Percentiles rank a stretch among this genome's conserved stretches.
These are phyloP conservation scores for Allium fistulosum DNA, from an alignment of 106 monocot species.

Conservation along the genomic window DNA sequence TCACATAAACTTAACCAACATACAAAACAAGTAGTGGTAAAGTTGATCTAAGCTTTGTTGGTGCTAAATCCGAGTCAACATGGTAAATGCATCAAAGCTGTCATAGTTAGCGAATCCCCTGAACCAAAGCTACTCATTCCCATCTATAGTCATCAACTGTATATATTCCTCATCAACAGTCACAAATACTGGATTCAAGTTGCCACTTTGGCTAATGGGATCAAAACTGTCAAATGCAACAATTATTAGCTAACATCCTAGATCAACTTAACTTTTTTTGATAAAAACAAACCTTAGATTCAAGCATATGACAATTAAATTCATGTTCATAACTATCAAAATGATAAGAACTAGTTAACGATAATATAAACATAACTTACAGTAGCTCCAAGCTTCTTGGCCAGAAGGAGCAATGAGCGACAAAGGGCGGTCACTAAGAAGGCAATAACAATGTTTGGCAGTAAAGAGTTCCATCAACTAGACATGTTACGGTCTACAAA, in stretches of 20 bases:
- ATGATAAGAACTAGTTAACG: too few species aligned
- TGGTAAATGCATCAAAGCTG: slow-evolving; percentile 40
- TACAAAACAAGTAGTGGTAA: too few species aligned
- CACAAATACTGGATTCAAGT: slow-evolving; percentile 46
- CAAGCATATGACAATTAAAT: too few species aligned
- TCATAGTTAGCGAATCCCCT: slow-evolving; percentile 89
- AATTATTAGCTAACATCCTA: too few species aligned
- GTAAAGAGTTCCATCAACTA: slow-evolving; percentile 87
- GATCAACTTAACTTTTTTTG: too few species aligned
- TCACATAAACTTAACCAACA: too few species aligned
- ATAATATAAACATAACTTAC: slow-evolving; percentile 29
- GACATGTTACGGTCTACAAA: slow-evolving; percentile 76
- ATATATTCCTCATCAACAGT: slow-evolving; percentile 73
- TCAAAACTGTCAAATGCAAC: not conserved
- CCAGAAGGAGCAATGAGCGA: slow-evolving; percentile 79
- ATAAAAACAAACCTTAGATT: too few species aligned
- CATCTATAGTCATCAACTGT: slow-evolving; percentile 62
- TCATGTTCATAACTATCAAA: too few species aligned
- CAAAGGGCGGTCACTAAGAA: slow-evolving; percentile 93
- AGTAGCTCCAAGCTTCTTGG: slow-evolving; percentile 88
- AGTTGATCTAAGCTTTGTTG: slow-evolving; percentile 8
- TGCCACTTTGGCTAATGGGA: slow-evolving; percentile 37
- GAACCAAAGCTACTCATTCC: slow-evolving; percentile 83
- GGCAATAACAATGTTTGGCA: slow-evolving; percentile 42
- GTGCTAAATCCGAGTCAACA: slow-evolving; percentile 19